A percentile compares a stretch with the other conserved stretches of the same genome.
Evolutionary conservation across 257 asterid genomes (phyloP).

Genomic region (Solanum habrochaites): DNA sequence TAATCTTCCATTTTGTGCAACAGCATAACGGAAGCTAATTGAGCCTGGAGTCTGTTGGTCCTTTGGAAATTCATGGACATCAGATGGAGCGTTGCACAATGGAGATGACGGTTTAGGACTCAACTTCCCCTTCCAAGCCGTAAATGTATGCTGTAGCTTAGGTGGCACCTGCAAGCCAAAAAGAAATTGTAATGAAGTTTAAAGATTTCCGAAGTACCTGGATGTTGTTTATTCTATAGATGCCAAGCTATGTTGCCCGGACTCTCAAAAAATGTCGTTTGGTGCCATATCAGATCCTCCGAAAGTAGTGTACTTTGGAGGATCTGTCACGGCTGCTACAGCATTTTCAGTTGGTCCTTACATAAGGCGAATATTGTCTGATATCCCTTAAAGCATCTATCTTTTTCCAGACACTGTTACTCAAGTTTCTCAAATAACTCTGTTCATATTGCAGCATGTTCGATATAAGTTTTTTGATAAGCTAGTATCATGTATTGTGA

Average conservation of each 20-base stretch:
- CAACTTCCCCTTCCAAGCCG: conserved; percentile 32
- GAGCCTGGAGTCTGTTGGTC: conserved; percentile 7
- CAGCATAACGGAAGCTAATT: conserved; percentile 27
- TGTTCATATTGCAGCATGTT: not conserved
- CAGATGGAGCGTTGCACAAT: not conserved
- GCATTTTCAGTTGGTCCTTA: not conserved
- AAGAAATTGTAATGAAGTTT: not conserved
- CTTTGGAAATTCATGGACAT: not conserved
- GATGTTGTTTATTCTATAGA: not conserved
- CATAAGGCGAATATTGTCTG: not conserved
- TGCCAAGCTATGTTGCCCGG: not conserved
- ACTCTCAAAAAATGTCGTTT: not conserved
- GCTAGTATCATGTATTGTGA: not conserved
- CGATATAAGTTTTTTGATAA: not conserved
- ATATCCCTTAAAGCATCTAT: not conserved
- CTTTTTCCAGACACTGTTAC: not conserved
- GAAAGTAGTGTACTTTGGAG: not conserved
- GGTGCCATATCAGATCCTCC: not conserved
- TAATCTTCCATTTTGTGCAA: conserved; percentile 27
- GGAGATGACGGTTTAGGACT: conserved; percentile 6
- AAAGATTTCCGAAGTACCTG: not conserved
- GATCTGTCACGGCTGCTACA: not conserved
- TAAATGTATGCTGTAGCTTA: conserved; percentile 36
- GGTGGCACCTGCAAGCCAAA: conserved; percentile 44
- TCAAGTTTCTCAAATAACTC: not conserved